Evolutionary conservation across 1,284 basidiomycete species (phyloP), one percentile per base, ranked within the genome.

Genomic region (Rhizoctonia solani): DNA sequence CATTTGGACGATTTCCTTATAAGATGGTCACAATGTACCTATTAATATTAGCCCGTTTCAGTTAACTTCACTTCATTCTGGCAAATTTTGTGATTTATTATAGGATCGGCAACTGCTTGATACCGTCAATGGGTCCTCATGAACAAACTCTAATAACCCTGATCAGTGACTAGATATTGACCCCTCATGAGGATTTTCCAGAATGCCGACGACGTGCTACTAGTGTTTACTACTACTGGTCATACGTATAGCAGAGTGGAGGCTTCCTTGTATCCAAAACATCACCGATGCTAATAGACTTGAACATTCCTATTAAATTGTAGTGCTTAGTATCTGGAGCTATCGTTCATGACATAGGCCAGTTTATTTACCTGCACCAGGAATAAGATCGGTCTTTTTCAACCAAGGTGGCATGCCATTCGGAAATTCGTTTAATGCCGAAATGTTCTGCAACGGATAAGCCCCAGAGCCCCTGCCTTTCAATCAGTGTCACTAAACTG

Each of bases 161-260:
- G n/a, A n/a, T n/a, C n/a, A n/a, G n/a, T n/a, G n/a, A n/a, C n/a
- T n/a, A n/a, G n/a, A n/a, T n/a, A n/a, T n/a, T n/a, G n/a, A n/a
- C n/a, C n/a, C n/a, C n/a, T n/a, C n/a, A n/a, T n/a, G n/a, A n/a
- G n/a, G n/a, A n/a, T n/a, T n/a, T n/a, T n/a, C n/a, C n/a, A n/a
- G n/a, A n/a, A n/a, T n/a, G n/a, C n/a, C n/a, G n/a, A n/a, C n/a
- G n/a, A n/a, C n/a, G n/a, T n/a, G n/a, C n/a, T n/a, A n/a, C n/a
- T n/a, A n/a, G n/a, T n/a, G n/a, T n/a, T n/a, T n/a, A n/a, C n/a
- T n/a, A n/a, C n/a, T n/a, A n/a, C n/a, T n/a, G n/a, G n/a, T 29
- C 32, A 68, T 53, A 53, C 14, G 34, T 30, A 32, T 53, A 53
- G 50, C 50, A 53, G 21, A 53, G 50, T 16, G 50, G 50, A 14